A percentile compares a stretch with the other conserved stretches of the same genome.
Evolutionary conservation across 352 stramenopile species (phyloP).

Genomic region (Saprolegnia parasitica): DNA sequence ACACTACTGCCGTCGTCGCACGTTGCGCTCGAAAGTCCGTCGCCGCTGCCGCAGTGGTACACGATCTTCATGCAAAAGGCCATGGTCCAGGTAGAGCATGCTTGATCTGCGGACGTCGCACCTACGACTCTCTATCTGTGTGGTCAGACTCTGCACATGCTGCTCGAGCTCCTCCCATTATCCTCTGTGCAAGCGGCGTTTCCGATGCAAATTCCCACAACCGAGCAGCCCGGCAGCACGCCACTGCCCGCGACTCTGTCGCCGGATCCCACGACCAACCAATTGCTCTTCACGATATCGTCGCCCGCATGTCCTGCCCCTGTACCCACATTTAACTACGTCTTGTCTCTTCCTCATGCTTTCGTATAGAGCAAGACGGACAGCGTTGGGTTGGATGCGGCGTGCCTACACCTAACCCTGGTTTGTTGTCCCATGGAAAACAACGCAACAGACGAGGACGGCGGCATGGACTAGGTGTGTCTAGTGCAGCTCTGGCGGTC

Average conservation of each 20-base stretch:
- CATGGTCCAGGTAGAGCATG: slow-evolving; percentile 17
- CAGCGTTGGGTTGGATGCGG: neutral
- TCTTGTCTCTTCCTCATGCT: too few relatives aligned
- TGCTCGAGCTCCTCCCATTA: neutral
- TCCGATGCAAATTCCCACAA: neutral
- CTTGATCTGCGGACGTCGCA: too few relatives aligned
- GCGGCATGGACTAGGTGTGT: too few relatives aligned
- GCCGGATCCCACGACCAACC: neutral
- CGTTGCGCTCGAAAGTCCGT: neutral
- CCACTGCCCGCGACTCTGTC: neutral
- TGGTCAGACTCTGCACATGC: slow-evolving; percentile 6
- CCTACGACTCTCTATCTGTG: neutral
- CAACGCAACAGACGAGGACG: too few relatives aligned
- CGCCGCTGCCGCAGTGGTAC: neutral
- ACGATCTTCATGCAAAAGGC: slow-evolving; percentile 13
- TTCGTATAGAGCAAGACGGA: neutral
- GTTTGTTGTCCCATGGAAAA: too few relatives aligned
- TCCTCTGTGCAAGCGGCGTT: neutral
- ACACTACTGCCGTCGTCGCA: slow-evolving; percentile 1
- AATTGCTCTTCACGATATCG: neutral
- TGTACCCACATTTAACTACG: too few relatives aligned
- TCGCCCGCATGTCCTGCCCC: too few relatives aligned
- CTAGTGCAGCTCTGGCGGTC: neutral
- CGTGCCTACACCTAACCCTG: neutral
- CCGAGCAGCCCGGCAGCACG: neutral